Percentiles rank a stretch among this genome's conserved stretches.
phyloP scores from a whole-genome alignment of 2,329 filamentous ascomycete species.

The Scolecobasidium constrictum region DNA sequence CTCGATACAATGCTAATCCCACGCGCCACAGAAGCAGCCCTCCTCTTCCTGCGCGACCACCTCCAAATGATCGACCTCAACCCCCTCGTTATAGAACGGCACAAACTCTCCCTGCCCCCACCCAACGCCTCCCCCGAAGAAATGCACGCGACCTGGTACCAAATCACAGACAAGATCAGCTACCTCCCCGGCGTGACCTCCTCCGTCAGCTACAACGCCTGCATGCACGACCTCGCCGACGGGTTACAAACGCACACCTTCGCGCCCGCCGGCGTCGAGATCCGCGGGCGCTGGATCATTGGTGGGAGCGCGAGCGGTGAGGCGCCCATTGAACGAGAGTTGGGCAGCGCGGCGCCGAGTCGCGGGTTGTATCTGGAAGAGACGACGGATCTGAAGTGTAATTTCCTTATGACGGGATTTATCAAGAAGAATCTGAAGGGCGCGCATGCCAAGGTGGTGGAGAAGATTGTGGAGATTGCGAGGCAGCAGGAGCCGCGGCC shows the following conservation, averaged over 20 bases:
- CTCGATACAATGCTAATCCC: constrained; percentile 1
- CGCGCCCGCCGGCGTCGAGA: constrained; percentile 70
- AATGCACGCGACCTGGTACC: constrained; percentile 63
- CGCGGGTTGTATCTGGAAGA: constrained; percentile 72
- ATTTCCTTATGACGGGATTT: constrained; percentile 62
- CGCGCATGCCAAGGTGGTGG: constrained; percentile 60
- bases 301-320: constrained; percentile 63
- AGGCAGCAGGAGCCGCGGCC: background rate
- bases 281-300: constrained; percentile 68
- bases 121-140: constrained; percentile 59
- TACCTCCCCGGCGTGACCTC: constrained; percentile 59
- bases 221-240: constrained; percentile 62
- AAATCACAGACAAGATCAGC: constrained; percentile 38
- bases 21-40: constrained; percentile 41
- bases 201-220: constrained; percentile 64
- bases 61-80: constrained; percentile 80
- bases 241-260: constrained; percentile 77
- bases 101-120: constrained; percentile 54
- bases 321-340: constrained; percentile 51
- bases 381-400: constrained; percentile 75
- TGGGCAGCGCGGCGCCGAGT: constrained; percentile 53
- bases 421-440: constrained; percentile 76
- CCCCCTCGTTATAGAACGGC: constrained; percentile 64
- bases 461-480: constrained; percentile 30
- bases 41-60: constrained; percentile 69